Percentiles rank a stretch among this genome's conserved stretches.
Evolutionary conservation across 768 basidiomycete species (phyloP).

Genomic region (Podaxis carcinomalis): DNA sequence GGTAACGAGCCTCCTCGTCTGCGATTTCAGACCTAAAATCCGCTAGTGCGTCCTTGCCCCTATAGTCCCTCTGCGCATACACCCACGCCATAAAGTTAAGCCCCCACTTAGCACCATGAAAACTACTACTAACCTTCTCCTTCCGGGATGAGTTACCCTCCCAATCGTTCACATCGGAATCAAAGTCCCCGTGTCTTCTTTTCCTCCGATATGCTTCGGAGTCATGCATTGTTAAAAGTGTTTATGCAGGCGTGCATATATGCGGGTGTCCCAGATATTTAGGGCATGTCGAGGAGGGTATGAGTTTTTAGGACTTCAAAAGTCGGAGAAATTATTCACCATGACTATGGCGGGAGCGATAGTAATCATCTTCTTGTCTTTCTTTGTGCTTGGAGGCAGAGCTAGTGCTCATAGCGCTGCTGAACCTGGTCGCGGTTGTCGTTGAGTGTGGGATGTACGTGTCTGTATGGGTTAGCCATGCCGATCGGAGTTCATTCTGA

Average conservation of each 20-base stretch:
- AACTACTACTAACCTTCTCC: neutral
- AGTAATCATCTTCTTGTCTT: neutral
- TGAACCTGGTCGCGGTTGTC: neutral
- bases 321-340: conserved; percentile 7
- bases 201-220: neutral
- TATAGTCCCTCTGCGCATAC: neutral
- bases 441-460: neutral
- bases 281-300: conserved; percentile 10
- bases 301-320: neutral
- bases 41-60: neutral
- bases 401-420: neutral
- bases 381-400: neutral
- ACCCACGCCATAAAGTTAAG: neutral
- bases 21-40: conserved; percentile 5
- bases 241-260: neutral
- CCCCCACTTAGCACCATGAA: neutral
- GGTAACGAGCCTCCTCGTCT: neutral
- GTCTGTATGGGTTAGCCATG: neutral
- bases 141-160: neutral
- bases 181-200: neutral
- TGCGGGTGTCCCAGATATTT: neutral
- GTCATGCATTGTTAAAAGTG: neutral
- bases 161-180: neutral
- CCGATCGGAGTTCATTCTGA: too few relatives aligned
- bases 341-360: neutral